Percentiles rank a stretch among this genome's conserved stretches.
Conservation (phyloP, 805 yeast species). For the Kodamaea kaohsiungensis region DNA sequence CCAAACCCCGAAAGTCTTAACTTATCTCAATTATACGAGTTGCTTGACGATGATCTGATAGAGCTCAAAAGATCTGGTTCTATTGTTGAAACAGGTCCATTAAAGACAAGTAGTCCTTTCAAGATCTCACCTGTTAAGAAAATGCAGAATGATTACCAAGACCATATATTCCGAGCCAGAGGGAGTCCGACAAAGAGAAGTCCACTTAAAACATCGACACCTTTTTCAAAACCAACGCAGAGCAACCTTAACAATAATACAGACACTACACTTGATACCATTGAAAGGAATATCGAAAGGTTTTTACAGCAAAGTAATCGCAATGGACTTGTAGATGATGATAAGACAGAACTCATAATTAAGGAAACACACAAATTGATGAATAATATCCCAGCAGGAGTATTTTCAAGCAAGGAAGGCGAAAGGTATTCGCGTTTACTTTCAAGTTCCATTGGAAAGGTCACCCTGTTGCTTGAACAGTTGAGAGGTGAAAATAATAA, state of each 20-base stretch:
- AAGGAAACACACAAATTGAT: constrained; percentile 32
- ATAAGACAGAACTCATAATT: constrained; percentile 23
- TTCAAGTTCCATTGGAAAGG: constrained; percentile 28
- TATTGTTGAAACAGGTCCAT: constrained; percentile 7
- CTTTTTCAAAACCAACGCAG: background rate
- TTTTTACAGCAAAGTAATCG: constrained; percentile 8
- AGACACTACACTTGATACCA: constrained; percentile 6
- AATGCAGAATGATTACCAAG: constrained; percentile 19
- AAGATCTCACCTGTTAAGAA: constrained; percentile 18
- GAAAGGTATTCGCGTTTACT: constrained; percentile 29
- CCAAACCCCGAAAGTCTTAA: constrained; percentile 1
- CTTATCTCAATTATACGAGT: constrained; percentile 13
- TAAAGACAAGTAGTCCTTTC: constrained; percentile 14
- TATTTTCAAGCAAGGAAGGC: constrained; percentile 22
- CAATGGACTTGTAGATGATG: constrained; percentile 11
- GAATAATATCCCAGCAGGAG: constrained; percentile 22
- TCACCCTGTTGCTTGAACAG: constrained; percentile 16
- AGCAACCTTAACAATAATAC: background rate
- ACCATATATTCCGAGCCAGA: constrained; percentile 16
- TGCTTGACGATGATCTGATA: constrained; percentile 21
- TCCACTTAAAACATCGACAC: background rate
- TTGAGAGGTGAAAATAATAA: background rate
- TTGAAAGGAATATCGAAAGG: constrained; percentile 13
- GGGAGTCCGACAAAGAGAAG: constrained; percentile 17
- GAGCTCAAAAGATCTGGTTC: constrained; percentile 14